Base-by-base conservation (phyloP, 768 basidiomycete genomes). In the Phanerochaete sordida region DNA sequence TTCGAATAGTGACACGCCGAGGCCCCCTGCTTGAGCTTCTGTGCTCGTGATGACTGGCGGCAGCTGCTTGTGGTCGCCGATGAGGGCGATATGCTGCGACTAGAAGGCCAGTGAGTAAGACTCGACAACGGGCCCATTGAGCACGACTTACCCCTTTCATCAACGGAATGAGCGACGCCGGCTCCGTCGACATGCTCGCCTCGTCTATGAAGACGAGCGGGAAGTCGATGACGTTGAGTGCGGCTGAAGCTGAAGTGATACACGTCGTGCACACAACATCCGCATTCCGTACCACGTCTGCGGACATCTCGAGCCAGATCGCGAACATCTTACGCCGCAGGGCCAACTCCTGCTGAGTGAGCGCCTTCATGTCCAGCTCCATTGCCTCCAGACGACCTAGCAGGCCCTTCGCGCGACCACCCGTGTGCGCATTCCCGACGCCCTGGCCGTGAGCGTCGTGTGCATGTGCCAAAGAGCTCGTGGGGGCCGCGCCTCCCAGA, bases 51-150 rank as follows among this genome's bases (percentile, higher is more conserved):
- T 91, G 62, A 96, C 84, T 0, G 95, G 93, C 8, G 95, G 93
- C 11, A 98, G 79, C 70, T 98, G 95, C 68, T 96, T 96, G 73
- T 98, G 95, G 74, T 98, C 95, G n/a, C 95, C 95, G 65, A 98
- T 95, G 48, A 98, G 82, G 1, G 93, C 84, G 31, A 93, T 79
- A 66, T 97, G 95, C 54, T 77, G 80, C 8, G 87, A 88, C 93
- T 95, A 44, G 23, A 50, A 46, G 35, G 52, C 37, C 24, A 21
- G 7, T n/a, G 21, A 56, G 35, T 53, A 61, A 24, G 11, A 55
- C 61, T 50, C 63, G 63, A 16, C 16, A 60, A 13, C 37, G 59
- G 61, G 62, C 66, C 55, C 54, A 31, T 61, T 55, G 26, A 33
- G 31, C 37, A 19, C 52, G n/a, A 35, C 33, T 58, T 76, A 93